Evolutionary conservation across 106 monocot genomes (phyloP).

Genomic region (Posidonia australis): DNA sequence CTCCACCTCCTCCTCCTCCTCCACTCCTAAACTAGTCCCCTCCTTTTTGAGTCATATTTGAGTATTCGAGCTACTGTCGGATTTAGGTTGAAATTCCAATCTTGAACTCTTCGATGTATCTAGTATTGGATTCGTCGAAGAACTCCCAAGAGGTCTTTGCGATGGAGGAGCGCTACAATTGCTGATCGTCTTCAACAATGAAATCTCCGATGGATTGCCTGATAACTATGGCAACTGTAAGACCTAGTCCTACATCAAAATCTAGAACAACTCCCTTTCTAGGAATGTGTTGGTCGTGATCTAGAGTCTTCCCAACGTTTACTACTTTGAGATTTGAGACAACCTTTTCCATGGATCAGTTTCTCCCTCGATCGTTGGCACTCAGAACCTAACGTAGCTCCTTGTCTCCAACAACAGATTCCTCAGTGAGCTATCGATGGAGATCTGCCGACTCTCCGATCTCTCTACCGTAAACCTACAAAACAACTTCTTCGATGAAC

Average conservation of each 20-base stretch:
- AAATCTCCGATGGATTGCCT: conserved; percentile 26
- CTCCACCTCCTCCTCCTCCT: too few relatives aligned
- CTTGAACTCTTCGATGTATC: conserved; percentile 30
- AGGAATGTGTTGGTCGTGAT: conserved; percentile 23
- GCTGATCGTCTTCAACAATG: conserved; percentile 37
- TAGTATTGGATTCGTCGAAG: conserved; percentile 21
- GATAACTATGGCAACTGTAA: conserved; percentile 23
- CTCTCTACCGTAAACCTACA: conserved; percentile 19
- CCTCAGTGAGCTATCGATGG: conserved; percentile 29
- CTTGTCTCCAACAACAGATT: conserved; percentile 33
- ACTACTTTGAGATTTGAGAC: conserved; percentile 21
- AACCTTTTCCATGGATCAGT: conserved; percentile 36
- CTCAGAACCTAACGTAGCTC: conserved; percentile 27
- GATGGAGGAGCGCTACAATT: conserved; percentile 2
- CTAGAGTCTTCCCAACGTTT: conserved; percentile 26
- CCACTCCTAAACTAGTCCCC: too few relatives aligned
- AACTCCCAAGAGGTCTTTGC: conserved; percentile 34
- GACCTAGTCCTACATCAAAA: conserved; percentile 21
- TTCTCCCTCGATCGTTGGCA: conserved; percentile 17
- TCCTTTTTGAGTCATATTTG: too few relatives aligned
- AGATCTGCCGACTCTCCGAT: conserved; percentile 25
- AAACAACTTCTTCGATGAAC: conserved; percentile 14
- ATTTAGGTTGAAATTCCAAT: conserved; percentile 30
- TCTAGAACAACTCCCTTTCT: conserved; percentile 40
- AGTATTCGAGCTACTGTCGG: conserved; percentile 19